Evolutionary conservation across 768 basidiomycete genomes (phyloP), one percentile per base, ranked within the genome.

Genomic region (Leccinum boreale): DNA sequence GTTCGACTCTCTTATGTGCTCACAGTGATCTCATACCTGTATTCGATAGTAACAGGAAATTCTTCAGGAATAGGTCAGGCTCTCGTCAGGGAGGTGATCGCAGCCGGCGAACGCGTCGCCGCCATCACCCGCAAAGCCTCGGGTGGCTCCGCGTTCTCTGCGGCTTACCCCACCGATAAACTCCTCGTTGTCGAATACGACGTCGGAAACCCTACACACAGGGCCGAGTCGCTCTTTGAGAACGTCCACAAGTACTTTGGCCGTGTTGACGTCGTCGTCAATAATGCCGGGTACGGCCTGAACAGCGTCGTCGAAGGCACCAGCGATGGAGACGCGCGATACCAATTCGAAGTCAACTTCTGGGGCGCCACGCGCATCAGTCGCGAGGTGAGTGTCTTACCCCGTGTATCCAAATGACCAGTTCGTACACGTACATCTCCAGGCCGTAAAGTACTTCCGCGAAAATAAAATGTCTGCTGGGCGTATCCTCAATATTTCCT

Each of bases 41-140:
- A 7, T 19, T 42, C 10, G 10, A 49, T 15, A 77, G 81, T 78
- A 44, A 79, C 77, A 17, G 79, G 78, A 42, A 65, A 76, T 5
- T 75, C 75, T 1, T 57, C 74, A 1, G 77, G 78, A 17, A 73
- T 80, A 39, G 78, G 79, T 3, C 69, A 69, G 17, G 55, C 61
- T 12, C 63, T 72, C n/a, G 68, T 69, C 19, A 70, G 63, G 21
- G 62, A 70, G 2, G 69, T 58, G 5, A 62, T 72, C 3, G 56
- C 58, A 8, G 60, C 57, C 14, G 71, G 70, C 4, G 71, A 73
- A 47, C 64, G 68, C 36, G 66, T 66, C 6, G 64, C 72, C 8
- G 71, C 67, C 12, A 63, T 72, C 24, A 62, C 68, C 0, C 70
- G 65, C 58, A 68, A 65, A 51, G 64, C 65, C 2, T 61, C 60